Evolutionary conservation across 345 rosid genomes (phyloP).

Genomic region (Eucalyptus paniculata): DNA sequence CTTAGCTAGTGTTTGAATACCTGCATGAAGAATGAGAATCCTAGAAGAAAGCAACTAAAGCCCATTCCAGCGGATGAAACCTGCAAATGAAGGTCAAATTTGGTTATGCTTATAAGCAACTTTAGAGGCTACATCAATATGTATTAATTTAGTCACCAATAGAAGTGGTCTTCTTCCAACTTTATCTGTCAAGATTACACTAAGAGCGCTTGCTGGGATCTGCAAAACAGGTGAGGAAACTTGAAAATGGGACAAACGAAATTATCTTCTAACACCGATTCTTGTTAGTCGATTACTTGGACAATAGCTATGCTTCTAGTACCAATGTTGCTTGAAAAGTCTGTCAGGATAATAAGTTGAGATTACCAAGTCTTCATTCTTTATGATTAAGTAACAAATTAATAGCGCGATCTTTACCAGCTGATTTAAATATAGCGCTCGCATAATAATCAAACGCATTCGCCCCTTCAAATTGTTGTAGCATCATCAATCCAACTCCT

Average conservation of each 20-base stretch:
- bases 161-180: conserved; percentile 4
- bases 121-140: background rate
- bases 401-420: conserved; percentile 4
- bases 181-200: conserved; percentile 6
- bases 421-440: conserved; percentile 27
- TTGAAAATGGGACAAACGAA: background rate
- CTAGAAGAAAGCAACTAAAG: background rate
- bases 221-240: background rate
- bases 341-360: background rate
- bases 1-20: background rate
- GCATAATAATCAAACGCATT: conserved; percentile 28
- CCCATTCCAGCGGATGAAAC: background rate
- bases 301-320: background rate
- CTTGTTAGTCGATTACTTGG: background rate
- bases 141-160: background rate
- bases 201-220: background rate
- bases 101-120: background rate
- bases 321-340: background rate
- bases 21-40: background rate
- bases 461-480: conserved; percentile 31
- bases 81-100: background rate
- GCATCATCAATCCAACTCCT: conserved; percentile 36
- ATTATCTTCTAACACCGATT: background rate
- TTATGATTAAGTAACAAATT: background rate
- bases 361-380: background rate